phyloP scores from a whole-genome alignment of 2,329 filamentous ascomycete species.

The Pezicula rhizophila region DNA sequence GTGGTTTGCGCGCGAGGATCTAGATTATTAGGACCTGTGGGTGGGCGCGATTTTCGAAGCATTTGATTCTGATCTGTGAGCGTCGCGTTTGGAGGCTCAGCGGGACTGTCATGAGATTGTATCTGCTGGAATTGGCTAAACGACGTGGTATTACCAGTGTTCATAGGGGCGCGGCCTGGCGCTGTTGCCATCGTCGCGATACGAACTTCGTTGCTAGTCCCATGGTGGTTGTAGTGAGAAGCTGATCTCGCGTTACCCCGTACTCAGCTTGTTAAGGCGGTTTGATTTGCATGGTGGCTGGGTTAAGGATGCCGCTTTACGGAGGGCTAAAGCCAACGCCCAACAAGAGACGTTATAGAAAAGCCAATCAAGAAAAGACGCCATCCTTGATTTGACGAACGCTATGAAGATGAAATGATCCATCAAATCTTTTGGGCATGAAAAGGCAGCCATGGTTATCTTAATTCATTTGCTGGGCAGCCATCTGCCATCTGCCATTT shows the following conservation, averaged over 20 bases:
- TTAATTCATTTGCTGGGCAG: neutral
- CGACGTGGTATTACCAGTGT: constrained; percentile 13
- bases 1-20: no score
- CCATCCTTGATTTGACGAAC: no score
- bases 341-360: no score
- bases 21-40: neutral
- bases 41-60: neutral
- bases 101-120: constrained; percentile 15
- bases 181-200: constrained; percentile 21
- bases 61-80: constrained; percentile 10
- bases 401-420: no score
- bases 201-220: constrained; percentile 14
- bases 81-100: constrained; percentile 12
- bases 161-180: constrained; percentile 11
- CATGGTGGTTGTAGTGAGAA: constrained; percentile 14
- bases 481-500: neutral
- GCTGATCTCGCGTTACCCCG: neutral
- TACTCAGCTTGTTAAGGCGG: neutral
- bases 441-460: neutral
- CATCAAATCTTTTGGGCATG: neutral
- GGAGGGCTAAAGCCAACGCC: no score
- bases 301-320: no score
- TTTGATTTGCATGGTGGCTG: neutral
- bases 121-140: constrained; percentile 17
- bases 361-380: no score